Conservation (phyloP, 257 asterid species). For the Thymus mandschuricus region DNA sequence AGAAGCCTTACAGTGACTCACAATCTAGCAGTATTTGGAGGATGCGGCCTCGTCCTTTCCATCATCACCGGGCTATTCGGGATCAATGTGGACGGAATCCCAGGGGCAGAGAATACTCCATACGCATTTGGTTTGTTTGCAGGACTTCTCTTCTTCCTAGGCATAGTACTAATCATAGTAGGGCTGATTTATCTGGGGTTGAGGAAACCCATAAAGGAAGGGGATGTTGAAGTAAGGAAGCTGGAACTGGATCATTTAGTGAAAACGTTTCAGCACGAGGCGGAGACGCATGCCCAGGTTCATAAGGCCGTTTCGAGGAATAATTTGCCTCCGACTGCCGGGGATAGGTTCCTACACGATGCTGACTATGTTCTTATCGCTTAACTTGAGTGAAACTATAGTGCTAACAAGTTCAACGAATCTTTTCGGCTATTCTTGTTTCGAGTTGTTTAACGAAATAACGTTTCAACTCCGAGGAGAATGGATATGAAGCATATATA, state of each 20-base stretch:
- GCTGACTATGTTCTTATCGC: conserved; percentile 66
- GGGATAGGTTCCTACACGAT: conserved; percentile 55
- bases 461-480: conserved; percentile 1
- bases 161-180: conserved; percentile 57
- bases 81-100: conserved; percentile 95
- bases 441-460: not conserved
- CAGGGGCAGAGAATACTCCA: conserved; percentile 75
- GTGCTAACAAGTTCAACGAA: not conserved
- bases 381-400: conserved; percentile 3
- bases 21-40: conserved; percentile 93
- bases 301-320: conserved; percentile 61
- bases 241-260: conserved; percentile 81
- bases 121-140: conserved; percentile 86
- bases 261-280: conserved; percentile 88
- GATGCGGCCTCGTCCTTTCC: conserved; percentile 91
- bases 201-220: conserved; percentile 68
- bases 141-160: conserved; percentile 63
- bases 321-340: conserved; percentile 89
- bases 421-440: not conserved
- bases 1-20: conserved; percentile 90
- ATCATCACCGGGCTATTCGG: conserved; percentile 90
- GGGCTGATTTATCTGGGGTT: conserved; percentile 86
- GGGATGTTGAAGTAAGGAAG: conserved; percentile 79
- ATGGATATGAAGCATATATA: not conserved
- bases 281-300: conserved; percentile 94